These are phyloP conservation scores for Golubevia pallescens DNA, from an alignment of 1,284 basidiomycete genomes.

Conservation along the genomic window DNA sequence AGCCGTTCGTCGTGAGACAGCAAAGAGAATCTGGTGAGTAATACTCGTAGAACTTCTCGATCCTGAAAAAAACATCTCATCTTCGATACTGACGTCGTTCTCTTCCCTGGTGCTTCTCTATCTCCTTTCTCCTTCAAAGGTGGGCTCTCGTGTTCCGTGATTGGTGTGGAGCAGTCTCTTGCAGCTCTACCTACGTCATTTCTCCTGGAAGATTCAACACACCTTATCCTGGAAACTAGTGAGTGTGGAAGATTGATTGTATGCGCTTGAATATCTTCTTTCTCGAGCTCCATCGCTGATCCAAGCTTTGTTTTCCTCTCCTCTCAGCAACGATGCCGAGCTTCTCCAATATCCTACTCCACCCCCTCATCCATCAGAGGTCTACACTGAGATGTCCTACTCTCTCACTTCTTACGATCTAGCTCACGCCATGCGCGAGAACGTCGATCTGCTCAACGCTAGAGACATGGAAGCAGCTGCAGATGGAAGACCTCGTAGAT, in stretches of 20 bases:
- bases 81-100: too few relatives aligned
- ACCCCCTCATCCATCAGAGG: conserved; percentile 27
- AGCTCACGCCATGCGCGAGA: conserved; percentile 33
- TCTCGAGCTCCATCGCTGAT: too few relatives aligned
- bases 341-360: conserved; percentile 34
- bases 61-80: too few relatives aligned
- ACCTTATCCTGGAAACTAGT: conserved; percentile 53
- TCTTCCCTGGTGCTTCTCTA: too few relatives aligned
- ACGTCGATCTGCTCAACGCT: conserved; percentile 33
- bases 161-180: conserved; percentile 32
- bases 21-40: conserved; percentile 45
- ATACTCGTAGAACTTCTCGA: background rate
- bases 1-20: conserved; percentile 45
- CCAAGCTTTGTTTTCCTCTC: too few relatives aligned
- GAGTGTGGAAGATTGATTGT: too few relatives aligned
- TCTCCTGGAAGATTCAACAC: conserved; percentile 54
- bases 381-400: conserved; percentile 54
- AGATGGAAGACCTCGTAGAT: conserved; percentile 19
- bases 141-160: conserved; percentile 51
- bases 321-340: conserved; percentile 39
- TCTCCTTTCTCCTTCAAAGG: too few relatives aligned
- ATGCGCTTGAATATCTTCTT: too few relatives aligned
- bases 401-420: conserved; percentile 38
- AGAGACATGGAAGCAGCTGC: conserved; percentile 27
- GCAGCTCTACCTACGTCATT: conserved; percentile 34